Base-by-base conservation (phyloP, 306 rosid genomes). In the Ziziphus jujuba region DNA sequence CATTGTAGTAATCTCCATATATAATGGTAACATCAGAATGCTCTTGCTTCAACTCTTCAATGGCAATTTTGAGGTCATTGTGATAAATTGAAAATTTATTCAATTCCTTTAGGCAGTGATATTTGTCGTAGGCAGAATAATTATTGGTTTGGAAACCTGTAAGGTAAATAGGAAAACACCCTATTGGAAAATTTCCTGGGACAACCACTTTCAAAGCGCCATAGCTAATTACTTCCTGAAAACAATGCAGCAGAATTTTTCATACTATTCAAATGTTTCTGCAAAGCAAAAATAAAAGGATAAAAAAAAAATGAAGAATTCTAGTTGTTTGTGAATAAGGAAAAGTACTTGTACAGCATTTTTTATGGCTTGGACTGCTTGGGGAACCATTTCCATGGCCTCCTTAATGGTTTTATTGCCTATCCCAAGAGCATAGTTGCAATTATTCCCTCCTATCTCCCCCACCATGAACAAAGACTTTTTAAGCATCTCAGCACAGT, bases 1-100 rank as follows among this genome's bases (percentile, higher is more conserved):
- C 71, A 9, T 57, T 57, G 11, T 73, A 73, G 17, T 73, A 73
- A 17, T 73, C 77, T 4, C 66, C 77, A 57, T 73, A 73, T 10
- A 57, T 50, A 6, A 73, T 73, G 3, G 58, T 5, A 4, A 23
- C 48, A 22, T 58, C 52, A 20, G 77, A 55, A 9, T 73, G 36
- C 28, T 73, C 66, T n/a, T 58, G 48, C 6, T 36, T 73, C 40
- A 64, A 52, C 35, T 22, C 60, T 33, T 65, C 61, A 35, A 73
- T 65, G n/a, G 54, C 54, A 56, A 20, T 34, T 16, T 65, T 48
- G 10, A 73, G 56, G 9, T 73, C 45, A 36, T 65, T 73, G 59
- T 65, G 72, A 65, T 73, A 65, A 5, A 5, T 57, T 0, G 77
- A 28, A 6, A 73, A 48, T 6, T 0, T 2, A 35, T 73, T 73